Conservation (phyloP, 371 early-diverging fungal genomes). For the Apophysomyces ossiformis region DNA sequence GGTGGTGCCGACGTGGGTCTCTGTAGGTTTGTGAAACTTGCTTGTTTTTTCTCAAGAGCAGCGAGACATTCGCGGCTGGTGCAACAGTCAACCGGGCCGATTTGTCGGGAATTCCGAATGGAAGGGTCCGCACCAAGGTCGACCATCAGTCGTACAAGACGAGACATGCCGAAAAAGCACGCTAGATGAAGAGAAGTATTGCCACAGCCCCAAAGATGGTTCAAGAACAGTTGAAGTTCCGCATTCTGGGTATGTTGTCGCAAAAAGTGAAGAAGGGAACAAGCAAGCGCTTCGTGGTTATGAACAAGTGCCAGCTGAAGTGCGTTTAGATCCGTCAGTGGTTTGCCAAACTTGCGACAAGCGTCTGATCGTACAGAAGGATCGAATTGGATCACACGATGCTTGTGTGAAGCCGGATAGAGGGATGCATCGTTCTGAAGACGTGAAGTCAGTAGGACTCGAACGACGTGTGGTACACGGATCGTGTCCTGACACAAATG, state of each 20-base stretch:
- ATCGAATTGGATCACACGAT: constrained; percentile 31
- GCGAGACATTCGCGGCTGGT: constrained; percentile 27
- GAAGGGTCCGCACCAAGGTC: constrained; percentile 42
- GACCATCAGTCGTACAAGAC: constrained; percentile 45
- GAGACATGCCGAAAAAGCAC: constrained; percentile 44
- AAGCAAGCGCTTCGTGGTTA: constrained; percentile 3
- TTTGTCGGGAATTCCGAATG: constrained; percentile 33
- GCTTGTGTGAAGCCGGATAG: constrained; percentile 30
- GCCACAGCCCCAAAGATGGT: constrained; percentile 41
- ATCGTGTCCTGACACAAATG: constrained; percentile 19
- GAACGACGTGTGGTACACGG: constrained; percentile 23
- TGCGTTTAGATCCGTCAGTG: constrained; percentile 25
- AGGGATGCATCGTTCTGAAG: constrained; percentile 35
- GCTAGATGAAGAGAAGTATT: constrained; percentile 45
- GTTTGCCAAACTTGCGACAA: constrained; percentile 29
- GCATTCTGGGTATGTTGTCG: constrained; percentile 19
- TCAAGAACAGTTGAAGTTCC: constrained; percentile 30
- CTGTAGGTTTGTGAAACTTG: constrained; percentile 1
- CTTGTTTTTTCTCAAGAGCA: constrained; percentile 14
- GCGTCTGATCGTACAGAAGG: constrained; percentile 22
- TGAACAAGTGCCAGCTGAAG: constrained; percentile 25
- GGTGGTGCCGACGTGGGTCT: constrained; percentile 14
- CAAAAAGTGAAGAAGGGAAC: constrained; percentile 4
- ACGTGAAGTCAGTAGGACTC: constrained; percentile 37
- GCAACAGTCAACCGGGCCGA: constrained; percentile 42